Percentiles rank a stretch among this genome's conserved stretches.
Evolutionary conservation across 148 eudicot species (phyloP).

Genomic region (Simmondsia chinensis): DNA sequence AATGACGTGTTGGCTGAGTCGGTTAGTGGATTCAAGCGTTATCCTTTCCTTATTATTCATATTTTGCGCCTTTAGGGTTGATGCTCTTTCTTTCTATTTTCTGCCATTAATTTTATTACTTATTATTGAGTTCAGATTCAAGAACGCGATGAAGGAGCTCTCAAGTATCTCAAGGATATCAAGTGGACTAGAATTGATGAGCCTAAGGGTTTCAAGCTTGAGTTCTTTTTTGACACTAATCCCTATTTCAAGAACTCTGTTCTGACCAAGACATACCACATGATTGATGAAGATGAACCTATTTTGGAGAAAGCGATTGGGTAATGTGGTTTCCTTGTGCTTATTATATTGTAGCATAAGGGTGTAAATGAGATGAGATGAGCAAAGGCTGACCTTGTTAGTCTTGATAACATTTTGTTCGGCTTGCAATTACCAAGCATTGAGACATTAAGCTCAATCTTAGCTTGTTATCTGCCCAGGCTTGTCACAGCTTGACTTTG

Average conservation of each 20-base stretch:
- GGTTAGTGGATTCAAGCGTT: too few species aligned
- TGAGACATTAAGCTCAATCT: too few species aligned
- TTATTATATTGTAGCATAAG: too few species aligned
- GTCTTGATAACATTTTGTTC: too few species aligned
- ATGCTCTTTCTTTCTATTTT: too few species aligned
- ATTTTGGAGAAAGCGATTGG: slow-evolving; percentile 89
- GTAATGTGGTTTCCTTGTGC: slow-evolving; percentile 32
- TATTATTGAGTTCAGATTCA: slow-evolving; percentile 35
- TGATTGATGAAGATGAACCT: slow-evolving; percentile 86
- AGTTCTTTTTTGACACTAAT: slow-evolving; percentile 72
- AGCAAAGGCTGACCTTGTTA: background rate
- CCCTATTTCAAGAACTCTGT: slow-evolving; percentile 65
- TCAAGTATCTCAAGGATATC: slow-evolving; percentile 74
- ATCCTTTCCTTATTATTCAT: too few species aligned
- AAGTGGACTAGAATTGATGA: slow-evolving; percentile 69
- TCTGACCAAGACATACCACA: slow-evolving; percentile 59
- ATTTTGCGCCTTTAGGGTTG: too few species aligned
- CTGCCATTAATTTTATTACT: too few species aligned
- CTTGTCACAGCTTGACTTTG: too few species aligned
- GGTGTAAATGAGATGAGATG: background rate
- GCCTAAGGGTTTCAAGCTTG: slow-evolving; percentile 88
- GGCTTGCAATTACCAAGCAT: too few species aligned
- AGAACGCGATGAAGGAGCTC: slow-evolving; percentile 88
- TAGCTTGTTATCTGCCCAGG: too few species aligned
- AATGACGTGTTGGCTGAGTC: slow-evolving; percentile 81